Conservation (phyloP, 2,329 filamentous ascomycete species). For the Cordyceps farinosa region DNA sequence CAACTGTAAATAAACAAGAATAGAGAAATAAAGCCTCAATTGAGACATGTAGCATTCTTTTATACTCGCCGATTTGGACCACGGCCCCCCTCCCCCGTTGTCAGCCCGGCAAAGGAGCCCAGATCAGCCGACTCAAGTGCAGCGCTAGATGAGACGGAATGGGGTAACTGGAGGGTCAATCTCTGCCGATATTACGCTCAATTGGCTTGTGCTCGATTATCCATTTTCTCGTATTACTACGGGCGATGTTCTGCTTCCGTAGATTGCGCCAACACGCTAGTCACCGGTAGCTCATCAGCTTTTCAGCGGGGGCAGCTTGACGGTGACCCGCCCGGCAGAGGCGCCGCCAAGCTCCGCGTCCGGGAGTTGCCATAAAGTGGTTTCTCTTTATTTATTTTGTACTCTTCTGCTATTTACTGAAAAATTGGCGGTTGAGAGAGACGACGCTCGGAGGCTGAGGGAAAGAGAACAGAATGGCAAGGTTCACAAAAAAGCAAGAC, state of each 20-base stretch:
- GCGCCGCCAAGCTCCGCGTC: not conserved
- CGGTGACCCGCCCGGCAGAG: not conserved
- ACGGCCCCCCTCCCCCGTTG: not conserved
- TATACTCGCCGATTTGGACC: constrained; percentile 4
- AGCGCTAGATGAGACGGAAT: not conserved
- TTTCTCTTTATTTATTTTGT: too few species aligned
- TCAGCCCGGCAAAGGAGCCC: not conserved
- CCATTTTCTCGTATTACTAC: not conserved
- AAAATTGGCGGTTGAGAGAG: too few species aligned
- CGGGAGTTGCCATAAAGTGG: not conserved
- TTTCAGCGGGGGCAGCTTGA: not conserved
- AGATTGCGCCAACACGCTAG: too few species aligned
- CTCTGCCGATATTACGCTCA: not conserved
- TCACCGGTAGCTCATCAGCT: not conserved
- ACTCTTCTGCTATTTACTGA: too few species aligned
- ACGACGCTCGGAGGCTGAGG: too few species aligned
- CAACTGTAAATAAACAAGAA: not conserved
- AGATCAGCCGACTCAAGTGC: not conserved
- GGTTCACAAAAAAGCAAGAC: not conserved
- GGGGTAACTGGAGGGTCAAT: not conserved
- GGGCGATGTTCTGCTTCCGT: not conserved
- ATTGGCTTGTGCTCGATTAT: not conserved
- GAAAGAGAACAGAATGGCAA: too few species aligned
- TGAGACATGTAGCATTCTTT: constrained; percentile 2
- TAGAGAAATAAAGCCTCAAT: not conserved